Evolutionary conservation across 2,329 filamentous ascomycete species (phyloP), one percentile per base, ranked within the genome.

Genomic region (Pseudocercospora musae): DNA sequence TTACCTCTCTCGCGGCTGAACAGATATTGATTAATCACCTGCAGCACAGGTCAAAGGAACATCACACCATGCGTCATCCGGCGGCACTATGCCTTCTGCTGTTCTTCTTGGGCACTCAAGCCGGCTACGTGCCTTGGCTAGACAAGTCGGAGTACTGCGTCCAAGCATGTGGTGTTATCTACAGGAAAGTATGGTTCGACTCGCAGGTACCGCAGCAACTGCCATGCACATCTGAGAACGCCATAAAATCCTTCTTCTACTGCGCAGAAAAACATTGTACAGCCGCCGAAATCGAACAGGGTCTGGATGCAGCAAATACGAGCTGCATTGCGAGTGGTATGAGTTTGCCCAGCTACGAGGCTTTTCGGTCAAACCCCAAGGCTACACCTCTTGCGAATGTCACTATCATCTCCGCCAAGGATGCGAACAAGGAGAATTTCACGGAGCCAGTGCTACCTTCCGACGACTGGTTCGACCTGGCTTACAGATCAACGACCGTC

Each of bases 191-290:
- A 48, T 48, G 44, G 44, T 48, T 48, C 18, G 44, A 48, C 44
- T 25, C 18, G 44, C 18, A 48, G 9, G 23, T 8, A 2, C 44
- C 44, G 23, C 44, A 23, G 18, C 9, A 20, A 3, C 13, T 20
- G 20, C 44, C 44, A 11, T 48, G 44, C 21, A 48, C 4, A 23
- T 15, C 13, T 2, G 23, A 13, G 18, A 48, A 48, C 21, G 44
- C 44, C 31, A 57, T 63, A 37, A 58, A 62, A 40, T 67, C 65
- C 3, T 50, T 61, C 2, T 54, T 58, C 11, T 56, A 62, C 48
- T 65, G 63, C 57, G 58, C 63, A 13, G 60, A 63, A 44, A 60
- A 58, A 15, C 63, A 65, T 27, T 65, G 65, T 46, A 60, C 55
- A 15, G 29, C 23, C 9, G 44, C 37, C 6, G 63, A 65, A 18